A percentile compares a stretch with the other conserved stretches of the same genome.
Evolutionary conservation across 2,329 filamentous ascomycete species (phyloP).

Genomic region (Verruconis gallopava): DNA sequence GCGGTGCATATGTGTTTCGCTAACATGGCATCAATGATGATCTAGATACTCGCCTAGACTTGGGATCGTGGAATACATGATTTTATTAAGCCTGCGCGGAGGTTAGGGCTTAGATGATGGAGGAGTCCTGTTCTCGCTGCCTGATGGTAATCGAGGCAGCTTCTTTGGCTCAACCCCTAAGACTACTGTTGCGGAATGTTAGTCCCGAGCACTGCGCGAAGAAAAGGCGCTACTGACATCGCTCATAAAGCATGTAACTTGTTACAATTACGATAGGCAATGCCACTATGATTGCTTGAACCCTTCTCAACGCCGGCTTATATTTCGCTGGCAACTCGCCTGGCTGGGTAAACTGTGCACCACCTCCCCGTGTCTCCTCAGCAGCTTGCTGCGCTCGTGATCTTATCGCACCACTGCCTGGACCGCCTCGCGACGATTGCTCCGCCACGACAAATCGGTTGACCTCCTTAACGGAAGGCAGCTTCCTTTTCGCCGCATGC

Average conservation of each 20-base stretch:
- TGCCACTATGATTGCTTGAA: constrained; percentile 9
- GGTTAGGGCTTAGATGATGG: too few species aligned
- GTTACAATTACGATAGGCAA: constrained; percentile 4
- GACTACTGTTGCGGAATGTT: neutral
- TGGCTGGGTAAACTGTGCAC: neutral
- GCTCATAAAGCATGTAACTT: constrained; percentile 6
- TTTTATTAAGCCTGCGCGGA: too few species aligned
- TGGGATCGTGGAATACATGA: too few species aligned
- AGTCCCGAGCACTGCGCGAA: neutral
- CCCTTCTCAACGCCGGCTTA: constrained; percentile 6
- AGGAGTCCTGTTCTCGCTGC: too few species aligned
- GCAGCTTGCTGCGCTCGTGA: neutral
- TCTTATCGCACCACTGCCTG: neutral
- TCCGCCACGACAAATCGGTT: neutral
- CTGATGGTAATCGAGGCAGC: neutral
- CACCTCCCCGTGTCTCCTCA: neutral
- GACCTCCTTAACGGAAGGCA: neutral
- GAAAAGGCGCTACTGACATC: neutral
- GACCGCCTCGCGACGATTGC: neutral
- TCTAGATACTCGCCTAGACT: too few species aligned
- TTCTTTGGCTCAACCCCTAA: constrained; percentile 6
- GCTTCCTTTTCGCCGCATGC: neutral
- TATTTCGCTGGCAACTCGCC: constrained; percentile 6
- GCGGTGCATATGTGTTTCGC: too few species aligned
- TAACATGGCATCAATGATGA: too few species aligned